Evolutionary conservation across 2,329 filamentous ascomycete species (phyloP).

Genomic region (Ophiostoma piceae): DNA sequence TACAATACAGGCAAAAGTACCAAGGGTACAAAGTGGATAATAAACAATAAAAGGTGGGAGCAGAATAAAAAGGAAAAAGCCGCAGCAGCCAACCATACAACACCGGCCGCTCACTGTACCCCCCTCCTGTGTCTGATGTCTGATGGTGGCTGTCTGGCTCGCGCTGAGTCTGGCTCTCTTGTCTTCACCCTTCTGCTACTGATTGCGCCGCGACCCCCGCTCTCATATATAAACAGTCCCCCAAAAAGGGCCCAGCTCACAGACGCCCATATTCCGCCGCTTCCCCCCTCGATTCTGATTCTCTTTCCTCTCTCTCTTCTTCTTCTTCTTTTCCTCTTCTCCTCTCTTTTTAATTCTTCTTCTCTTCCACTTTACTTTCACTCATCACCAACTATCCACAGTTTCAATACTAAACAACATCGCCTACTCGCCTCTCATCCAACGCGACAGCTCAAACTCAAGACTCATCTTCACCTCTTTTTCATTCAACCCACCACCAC

Average conservation of each 20-base stretch:
- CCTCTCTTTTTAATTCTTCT: background rate
- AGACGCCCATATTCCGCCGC: slow-evolving; percentile 35
- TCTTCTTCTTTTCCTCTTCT: slow-evolving; percentile 15
- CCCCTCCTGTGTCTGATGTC: slow-evolving; percentile 9
- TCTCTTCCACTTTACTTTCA: slow-evolving; percentile 12
- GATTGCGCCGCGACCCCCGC: slow-evolving; percentile 53
- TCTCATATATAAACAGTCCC: slow-evolving; percentile 56
- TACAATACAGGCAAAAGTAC: background rate
- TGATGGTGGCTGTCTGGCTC: slow-evolving; percentile 2
- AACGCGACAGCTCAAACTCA: slow-evolving; percentile 17
- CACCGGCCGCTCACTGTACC: slow-evolving; percentile 12
- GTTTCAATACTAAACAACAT: slow-evolving; percentile 26
- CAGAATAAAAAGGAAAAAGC: slow-evolving; percentile 12
- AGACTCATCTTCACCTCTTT: background rate
- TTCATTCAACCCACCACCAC: slow-evolving; percentile 16
- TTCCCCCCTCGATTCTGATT: slow-evolving; percentile 39
- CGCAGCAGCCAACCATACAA: slow-evolving; percentile 15
- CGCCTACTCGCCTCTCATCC: slow-evolving; percentile 25
- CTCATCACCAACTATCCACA: slow-evolving; percentile 23
- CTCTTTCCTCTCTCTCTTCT: slow-evolving; percentile 31
- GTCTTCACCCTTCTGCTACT: slow-evolving; percentile 36
- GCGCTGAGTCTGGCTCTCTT: background rate
- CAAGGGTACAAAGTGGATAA: slow-evolving; percentile 1
- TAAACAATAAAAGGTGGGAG: slow-evolving; percentile 11
- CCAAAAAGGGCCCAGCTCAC: slow-evolving; percentile 45